A percentile compares a stretch with the other conserved stretches of the same genome.
Conservation (phyloP, 176 grass and related monocot genomes). For the Juncus inflexus region DNA sequence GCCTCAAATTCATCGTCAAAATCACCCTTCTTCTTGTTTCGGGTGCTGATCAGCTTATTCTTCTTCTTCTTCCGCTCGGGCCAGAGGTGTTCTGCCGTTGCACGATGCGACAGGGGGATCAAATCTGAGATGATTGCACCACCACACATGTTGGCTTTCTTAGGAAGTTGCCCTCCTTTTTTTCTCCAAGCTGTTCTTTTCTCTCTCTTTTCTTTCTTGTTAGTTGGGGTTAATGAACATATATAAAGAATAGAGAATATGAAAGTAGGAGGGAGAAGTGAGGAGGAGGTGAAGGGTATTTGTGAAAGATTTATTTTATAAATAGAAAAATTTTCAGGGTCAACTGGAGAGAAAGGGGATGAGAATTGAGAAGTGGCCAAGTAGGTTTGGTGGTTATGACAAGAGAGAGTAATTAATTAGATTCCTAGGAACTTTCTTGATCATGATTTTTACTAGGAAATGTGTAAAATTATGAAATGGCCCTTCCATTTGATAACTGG, state of each 20-base stretch:
- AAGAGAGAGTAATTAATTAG: no score
- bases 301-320: not conserved
- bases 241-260: conserved; percentile 13
- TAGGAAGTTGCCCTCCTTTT: not conserved
- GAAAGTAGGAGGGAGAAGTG: conserved; percentile 5
- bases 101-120: conserved; percentile 19
- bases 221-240: not conserved
- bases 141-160: conserved; percentile 27
- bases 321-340: conserved; percentile 14
- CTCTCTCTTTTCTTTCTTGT: not conserved
- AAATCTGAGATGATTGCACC: conserved; percentile 33
- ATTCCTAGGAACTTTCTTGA: no score
- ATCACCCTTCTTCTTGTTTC: conserved; percentile 15
- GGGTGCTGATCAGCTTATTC: conserved; percentile 13
- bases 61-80: conserved; percentile 24
- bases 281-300: not conserved
- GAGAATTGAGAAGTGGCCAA: not conserved
- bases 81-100: conserved; percentile 33
- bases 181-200: conserved; percentile 1
- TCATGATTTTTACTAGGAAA: no score
- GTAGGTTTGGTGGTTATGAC: no score
- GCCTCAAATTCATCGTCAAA: conserved; percentile 38
- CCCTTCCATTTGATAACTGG: no score
- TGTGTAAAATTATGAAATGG: no score
- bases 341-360: not conserved